Evolutionary conservation across 768 basidiomycete genomes (phyloP).

Genomic region (Termitomyces sp.): DNA sequence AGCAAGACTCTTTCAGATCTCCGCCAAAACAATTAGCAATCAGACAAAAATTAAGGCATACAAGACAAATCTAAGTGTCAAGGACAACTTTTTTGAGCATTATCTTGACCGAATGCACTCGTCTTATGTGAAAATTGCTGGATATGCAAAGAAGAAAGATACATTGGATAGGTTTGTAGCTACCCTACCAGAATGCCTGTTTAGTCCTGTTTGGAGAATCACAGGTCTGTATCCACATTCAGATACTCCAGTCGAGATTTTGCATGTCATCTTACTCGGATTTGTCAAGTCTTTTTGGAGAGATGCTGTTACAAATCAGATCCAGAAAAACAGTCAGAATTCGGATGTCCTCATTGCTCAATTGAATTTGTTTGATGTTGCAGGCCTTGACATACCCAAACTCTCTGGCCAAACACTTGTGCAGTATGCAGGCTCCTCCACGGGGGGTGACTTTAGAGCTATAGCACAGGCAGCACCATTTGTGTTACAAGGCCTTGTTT

Average conservation of each 20-base stretch:
- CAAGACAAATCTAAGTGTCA: not conserved
- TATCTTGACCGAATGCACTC: not conserved
- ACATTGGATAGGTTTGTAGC: not conserved
- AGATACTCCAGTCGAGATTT: conserved; percentile 41
- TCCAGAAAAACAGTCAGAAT: conserved; percentile 17
- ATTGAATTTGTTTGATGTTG: conserved; percentile 25
- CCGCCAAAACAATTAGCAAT: not conserved
- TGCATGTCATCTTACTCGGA: conserved; percentile 40
- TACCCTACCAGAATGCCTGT: not conserved
- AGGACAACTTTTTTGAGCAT: not conserved
- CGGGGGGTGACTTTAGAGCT: conserved; percentile 25
- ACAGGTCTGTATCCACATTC: conserved; percentile 30
- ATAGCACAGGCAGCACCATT: conserved; percentile 30
- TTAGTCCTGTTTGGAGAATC: conserved; percentile 3
- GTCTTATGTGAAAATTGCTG: not conserved
- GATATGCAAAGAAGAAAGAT: not conserved
- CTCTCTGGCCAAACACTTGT: conserved; percentile 32
- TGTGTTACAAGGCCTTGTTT: conserved; percentile 29
- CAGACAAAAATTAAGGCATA: not conserved
- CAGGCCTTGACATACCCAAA: conserved; percentile 20
- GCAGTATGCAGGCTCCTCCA: conserved; percentile 28
- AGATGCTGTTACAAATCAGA: conserved; percentile 24
- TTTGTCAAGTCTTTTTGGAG: conserved; percentile 48
- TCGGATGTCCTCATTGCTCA: conserved; percentile 23
- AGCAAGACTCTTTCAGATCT: not conserved